Conservation (phyloP, 2,329 filamentous ascomycete genomes). For the Venturia carpophila region DNA sequence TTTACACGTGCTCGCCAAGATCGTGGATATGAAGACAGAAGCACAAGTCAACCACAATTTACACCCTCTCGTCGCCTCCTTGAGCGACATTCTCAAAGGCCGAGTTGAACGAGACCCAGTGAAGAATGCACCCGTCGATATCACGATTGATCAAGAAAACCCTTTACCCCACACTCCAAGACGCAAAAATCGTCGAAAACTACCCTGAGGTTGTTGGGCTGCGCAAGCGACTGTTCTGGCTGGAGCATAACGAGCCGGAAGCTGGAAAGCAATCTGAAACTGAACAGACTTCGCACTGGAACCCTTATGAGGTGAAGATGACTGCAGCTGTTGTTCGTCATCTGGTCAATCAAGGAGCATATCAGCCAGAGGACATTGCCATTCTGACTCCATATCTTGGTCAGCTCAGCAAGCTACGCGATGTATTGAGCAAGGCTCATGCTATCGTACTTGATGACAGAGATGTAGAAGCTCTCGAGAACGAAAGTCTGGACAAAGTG, state of each 20-base stretch:
- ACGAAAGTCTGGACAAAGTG: too few relatives aligned
- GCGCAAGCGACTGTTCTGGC: conserved; percentile 50
- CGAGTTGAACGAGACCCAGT: too few relatives aligned
- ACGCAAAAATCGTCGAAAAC: conserved; percentile 34
- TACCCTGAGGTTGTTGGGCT: conserved; percentile 49
- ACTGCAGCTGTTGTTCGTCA: conserved; percentile 55
- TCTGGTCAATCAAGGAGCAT: conserved; percentile 56
- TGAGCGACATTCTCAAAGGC: too few relatives aligned
- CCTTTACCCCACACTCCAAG: conserved; percentile 50
- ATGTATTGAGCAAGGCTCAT: conserved; percentile 40
- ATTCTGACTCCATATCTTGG: conserved; percentile 61
- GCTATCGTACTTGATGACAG: conserved; percentile 58
- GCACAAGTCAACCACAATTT: not conserved
- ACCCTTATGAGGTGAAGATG: conserved; percentile 57
- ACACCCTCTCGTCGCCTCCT: not conserved
- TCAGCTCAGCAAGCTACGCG: conserved; percentile 48
- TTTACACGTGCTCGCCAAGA: not conserved
- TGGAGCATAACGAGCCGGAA: conserved; percentile 50
- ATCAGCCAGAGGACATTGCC: conserved; percentile 55
- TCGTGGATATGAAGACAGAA: conserved; percentile 1
- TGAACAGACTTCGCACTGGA: conserved; percentile 42
- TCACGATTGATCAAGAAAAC: conserved; percentile 50
- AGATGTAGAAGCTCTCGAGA: too few relatives aligned
- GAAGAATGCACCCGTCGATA: conserved; percentile 59
- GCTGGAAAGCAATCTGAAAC: conserved; percentile 26